Evolutionary conservation across 257 asterid species (phyloP).

Genomic region (Buddleja alternifolia): DNA sequence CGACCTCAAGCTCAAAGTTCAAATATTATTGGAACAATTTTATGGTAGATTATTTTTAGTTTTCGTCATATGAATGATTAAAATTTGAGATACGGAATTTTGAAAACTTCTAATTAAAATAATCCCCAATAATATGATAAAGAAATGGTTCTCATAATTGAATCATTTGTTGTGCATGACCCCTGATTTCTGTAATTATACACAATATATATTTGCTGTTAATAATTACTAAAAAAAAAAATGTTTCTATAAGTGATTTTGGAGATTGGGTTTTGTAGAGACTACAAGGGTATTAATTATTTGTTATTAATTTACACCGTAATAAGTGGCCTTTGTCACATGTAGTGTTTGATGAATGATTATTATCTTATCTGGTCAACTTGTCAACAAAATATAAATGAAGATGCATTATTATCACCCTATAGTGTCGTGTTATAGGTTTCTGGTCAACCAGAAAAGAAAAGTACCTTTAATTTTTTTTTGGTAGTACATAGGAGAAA

Average conservation of each 20-base stretch:
- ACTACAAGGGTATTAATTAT: slow-evolving; percentile 6
- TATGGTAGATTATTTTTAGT: too few relatives aligned
- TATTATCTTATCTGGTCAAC: slow-evolving; percentile 17
- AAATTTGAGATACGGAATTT: too few relatives aligned
- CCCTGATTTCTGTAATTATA: slow-evolving; percentile 9
- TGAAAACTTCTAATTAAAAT: too few relatives aligned
- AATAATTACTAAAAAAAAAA: neutral
- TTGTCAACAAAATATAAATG: neutral
- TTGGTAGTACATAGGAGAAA: too few relatives aligned
- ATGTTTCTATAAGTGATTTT: neutral
- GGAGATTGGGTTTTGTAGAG: slow-evolving; percentile 13
- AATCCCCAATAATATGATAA: too few relatives aligned
- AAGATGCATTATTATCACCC: neutral
- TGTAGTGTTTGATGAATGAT: slow-evolving; percentile 39
- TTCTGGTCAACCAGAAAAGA: too few relatives aligned
- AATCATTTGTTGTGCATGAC: neutral
- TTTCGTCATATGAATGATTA: too few relatives aligned
- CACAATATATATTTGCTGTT: neutral
- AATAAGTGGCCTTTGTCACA: slow-evolving; percentile 36
- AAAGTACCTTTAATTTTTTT: too few relatives aligned
- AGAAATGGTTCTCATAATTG: slow-evolving; percentile 8
- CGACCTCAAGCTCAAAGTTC: too few relatives aligned
- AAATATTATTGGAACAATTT: too few relatives aligned
- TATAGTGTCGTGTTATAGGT: too few relatives aligned
- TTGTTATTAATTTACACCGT: slow-evolving; percentile 5